A percentile compares a stretch with the other conserved stretches of the same genome.
phyloP scores from a whole-genome alignment of 2,329 filamentous ascomycete species.

The Colletotrichum gigasporum region DNA sequence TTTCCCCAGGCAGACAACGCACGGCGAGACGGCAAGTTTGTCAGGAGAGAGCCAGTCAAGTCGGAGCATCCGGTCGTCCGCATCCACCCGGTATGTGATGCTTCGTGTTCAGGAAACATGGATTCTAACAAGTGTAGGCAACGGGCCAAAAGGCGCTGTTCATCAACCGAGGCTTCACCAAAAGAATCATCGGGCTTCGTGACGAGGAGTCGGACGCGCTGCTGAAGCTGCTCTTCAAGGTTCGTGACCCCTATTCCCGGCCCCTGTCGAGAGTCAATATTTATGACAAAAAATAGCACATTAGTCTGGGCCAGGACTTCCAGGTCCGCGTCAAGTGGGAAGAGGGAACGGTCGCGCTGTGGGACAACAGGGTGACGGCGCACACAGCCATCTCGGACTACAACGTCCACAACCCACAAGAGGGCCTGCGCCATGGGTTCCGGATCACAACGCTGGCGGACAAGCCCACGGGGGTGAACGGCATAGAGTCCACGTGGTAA shows the following conservation, averaged over 20 bases:
- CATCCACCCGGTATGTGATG: constrained; percentile 68
- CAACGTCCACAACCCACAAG: constrained; percentile 49
- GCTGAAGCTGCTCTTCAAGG: constrained; percentile 73
- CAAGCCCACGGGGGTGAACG: constrained; percentile 47
- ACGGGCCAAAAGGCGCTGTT: constrained; percentile 40
- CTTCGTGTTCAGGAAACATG: too few species aligned
- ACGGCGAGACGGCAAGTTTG: constrained; percentile 43
- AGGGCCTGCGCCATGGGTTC: constrained; percentile 51
- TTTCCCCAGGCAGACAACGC: constrained; percentile 48
- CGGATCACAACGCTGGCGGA: constrained; percentile 51
- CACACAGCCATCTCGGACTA: constrained; percentile 56
- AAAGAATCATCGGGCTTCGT: constrained; percentile 83
- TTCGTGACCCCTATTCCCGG: constrained; percentile 14
- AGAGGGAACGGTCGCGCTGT: constrained; percentile 72
- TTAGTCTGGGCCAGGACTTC: constrained; percentile 68
- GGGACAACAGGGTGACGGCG: constrained; percentile 69
- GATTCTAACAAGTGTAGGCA: constrained; percentile 1
- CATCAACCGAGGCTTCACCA: constrained; percentile 63
- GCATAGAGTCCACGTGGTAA: constrained; percentile 47
- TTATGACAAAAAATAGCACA: constrained; percentile 43
- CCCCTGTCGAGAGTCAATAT: background rate
- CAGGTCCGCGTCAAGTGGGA: constrained; percentile 75
- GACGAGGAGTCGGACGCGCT: constrained; percentile 85
- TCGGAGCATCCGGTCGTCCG: constrained; percentile 74
- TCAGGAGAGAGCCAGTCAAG: constrained; percentile 70